Percentiles rank a stretch among this genome's conserved stretches.
phyloP scores from a whole-genome alignment of 768 basidiomycete species.

The Lentinus tigrinus region DNA sequence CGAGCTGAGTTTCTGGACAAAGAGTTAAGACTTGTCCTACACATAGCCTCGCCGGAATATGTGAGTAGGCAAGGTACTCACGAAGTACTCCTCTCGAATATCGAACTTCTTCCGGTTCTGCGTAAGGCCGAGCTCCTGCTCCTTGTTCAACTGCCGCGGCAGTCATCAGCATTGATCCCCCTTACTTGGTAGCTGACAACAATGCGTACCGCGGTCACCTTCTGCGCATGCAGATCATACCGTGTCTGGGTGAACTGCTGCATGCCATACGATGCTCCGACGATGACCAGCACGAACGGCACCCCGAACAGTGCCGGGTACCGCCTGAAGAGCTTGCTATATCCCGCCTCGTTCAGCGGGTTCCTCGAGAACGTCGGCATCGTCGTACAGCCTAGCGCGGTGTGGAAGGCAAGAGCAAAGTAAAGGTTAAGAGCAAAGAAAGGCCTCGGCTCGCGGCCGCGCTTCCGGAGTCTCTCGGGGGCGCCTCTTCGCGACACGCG shows the following conservation, averaged over 20 bases:
- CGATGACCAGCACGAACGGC: conserved; percentile 83
- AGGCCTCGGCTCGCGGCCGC: too few species aligned
- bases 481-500: not conserved
- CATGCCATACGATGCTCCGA: conserved; percentile 83
- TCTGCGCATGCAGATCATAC: conserved; percentile 86
- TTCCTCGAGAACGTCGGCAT: conserved; percentile 56
- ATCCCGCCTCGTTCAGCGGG: conserved; percentile 40
- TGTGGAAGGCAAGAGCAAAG: not conserved
- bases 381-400: conserved; percentile 1
- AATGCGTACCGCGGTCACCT: conserved; percentile 59
- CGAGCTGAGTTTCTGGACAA: conserved; percentile 62
- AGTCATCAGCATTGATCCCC: not conserved
- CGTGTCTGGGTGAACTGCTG: conserved; percentile 83
- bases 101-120: conserved; percentile 79
- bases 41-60: too few species aligned
- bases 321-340: conserved; percentile 48
- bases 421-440: not conserved
- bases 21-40: too few species aligned
- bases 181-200: not conserved
- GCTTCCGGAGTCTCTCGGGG: not conserved
- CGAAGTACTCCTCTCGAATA: conserved; percentile 94
- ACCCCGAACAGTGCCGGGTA: conserved; percentile 79
- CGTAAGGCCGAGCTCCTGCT: conserved; percentile 75
- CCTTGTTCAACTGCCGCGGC: conserved; percentile 59
- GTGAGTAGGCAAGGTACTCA: too few species aligned